These are phyloP conservation scores for Colletotrichum karsti DNA, from an alignment of 2,329 filamentous ascomycete species.

Conservation along the genomic window DNA sequence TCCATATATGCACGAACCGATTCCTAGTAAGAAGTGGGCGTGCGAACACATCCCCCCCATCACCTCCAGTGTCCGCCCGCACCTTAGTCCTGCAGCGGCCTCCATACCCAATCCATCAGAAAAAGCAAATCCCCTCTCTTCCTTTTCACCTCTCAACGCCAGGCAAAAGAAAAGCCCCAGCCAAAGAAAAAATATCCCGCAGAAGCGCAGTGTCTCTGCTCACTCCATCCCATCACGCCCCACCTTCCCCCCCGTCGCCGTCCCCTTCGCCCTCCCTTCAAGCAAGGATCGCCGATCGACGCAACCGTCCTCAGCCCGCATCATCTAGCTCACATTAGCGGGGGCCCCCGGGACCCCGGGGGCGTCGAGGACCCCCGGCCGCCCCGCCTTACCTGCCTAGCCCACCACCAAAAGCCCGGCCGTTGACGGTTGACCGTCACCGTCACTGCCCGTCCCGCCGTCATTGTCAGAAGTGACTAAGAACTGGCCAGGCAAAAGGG, in stretches of 20 bases:
- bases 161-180: not conserved
- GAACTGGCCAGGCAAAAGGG: not conserved
- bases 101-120: not conserved
- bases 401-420: not conserved
- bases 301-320: slow-evolving; percentile 17
- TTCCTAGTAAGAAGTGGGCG: not conserved
- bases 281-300: slow-evolving; percentile 17
- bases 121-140: slow-evolving; percentile 8
- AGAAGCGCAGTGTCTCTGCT: not conserved
- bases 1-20: not conserved
- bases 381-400: slow-evolving; percentile 6
- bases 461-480: slow-evolving; percentile 1
- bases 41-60: not conserved
- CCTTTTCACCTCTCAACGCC: not conserved
- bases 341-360: not conserved
- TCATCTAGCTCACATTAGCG: slow-evolving; percentile 11
- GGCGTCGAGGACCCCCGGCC: not conserved
- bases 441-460: not conserved
- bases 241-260: not conserved
- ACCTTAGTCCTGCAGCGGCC: slow-evolving; percentile 2
- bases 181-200: slow-evolving; percentile 10
- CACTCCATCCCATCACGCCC: not conserved
- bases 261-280: not conserved
- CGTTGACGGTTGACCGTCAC: not conserved
- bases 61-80: not conserved